These are phyloP conservation scores for Cinnamomum micranthum DNA, from an alignment of 164 flowering plant genomes.

Conservation along the genomic window DNA sequence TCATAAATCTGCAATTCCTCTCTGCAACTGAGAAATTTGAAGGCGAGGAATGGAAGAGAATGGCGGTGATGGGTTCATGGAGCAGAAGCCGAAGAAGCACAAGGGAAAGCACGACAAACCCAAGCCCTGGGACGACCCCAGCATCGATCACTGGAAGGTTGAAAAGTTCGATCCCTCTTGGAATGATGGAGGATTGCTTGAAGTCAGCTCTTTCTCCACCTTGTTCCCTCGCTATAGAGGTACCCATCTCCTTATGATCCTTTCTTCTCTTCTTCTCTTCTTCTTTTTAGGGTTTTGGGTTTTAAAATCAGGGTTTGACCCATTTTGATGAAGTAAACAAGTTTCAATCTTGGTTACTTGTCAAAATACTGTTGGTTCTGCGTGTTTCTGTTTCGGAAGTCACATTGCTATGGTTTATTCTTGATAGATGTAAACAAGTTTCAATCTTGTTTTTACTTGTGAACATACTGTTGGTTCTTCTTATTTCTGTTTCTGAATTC, in stretches of 20 bases:
- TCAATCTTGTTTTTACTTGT: too few species aligned
- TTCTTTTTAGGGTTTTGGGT: too few species aligned
- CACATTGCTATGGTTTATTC: too few species aligned
- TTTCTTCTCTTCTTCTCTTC: neutral
- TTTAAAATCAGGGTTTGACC: too few species aligned
- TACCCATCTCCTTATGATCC: conserved; percentile 5
- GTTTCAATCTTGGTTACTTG: too few species aligned
- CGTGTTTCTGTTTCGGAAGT: too few species aligned
- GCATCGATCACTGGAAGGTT: conserved; percentile 85
- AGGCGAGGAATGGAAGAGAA: neutral
- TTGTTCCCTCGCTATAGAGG: conserved; percentile 87
- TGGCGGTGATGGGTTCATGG: neutral
- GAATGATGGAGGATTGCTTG: conserved; percentile 85
- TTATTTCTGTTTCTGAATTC: neutral
- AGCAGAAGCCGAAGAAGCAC: conserved; percentile 29
- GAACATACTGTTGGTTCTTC: neutral
- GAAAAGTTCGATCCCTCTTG: conserved; percentile 86
- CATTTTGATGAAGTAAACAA: too few species aligned
- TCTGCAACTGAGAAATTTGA: neutral
- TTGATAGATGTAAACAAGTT: too few species aligned
- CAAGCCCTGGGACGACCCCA: conserved; percentile 92
- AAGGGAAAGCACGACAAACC: conserved; percentile 97
- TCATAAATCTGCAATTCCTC: neutral
- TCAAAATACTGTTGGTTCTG: too few species aligned
- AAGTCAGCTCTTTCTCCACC: conserved; percentile 75